Conservation (phyloP, 441 rosid species). For the Populus hybrid region DNA sequence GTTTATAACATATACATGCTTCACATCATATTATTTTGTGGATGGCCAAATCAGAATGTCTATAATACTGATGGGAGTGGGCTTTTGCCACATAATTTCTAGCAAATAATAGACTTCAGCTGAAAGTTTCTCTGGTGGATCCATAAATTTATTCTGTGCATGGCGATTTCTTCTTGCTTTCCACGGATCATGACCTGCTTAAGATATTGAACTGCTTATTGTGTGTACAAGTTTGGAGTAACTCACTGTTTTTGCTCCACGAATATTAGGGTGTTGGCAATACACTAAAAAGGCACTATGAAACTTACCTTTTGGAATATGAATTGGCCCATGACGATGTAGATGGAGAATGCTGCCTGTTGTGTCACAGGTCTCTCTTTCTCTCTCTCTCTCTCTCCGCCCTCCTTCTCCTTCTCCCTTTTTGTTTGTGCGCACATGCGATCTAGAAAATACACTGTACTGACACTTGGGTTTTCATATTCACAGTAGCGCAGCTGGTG, state of each 20-base stretch:
- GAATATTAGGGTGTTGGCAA: slow-evolving; percentile 88
- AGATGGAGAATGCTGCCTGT: slow-evolving; percentile 96
- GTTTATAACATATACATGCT: background rate
- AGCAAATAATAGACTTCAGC: background rate
- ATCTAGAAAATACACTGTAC: background rate
- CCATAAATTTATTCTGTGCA: background rate
- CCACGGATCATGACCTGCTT: background rate
- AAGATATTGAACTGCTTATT: background rate
- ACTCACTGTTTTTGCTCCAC: background rate
- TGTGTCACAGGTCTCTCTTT: slow-evolving; percentile 77
- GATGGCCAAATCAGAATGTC: background rate
- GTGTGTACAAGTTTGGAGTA: background rate
- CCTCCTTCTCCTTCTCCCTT: background rate
- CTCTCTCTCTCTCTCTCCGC: slow-evolving; percentile 13
- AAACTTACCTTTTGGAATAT: slow-evolving; percentile 91
- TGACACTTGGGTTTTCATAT: background rate
- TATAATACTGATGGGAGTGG: background rate
- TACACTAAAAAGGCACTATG: slow-evolving; percentile 93
- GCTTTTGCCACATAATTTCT: background rate
- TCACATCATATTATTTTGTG: background rate
- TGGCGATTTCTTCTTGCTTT: background rate
- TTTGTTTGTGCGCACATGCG: no score
- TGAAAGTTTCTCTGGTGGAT: background rate
- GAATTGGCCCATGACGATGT: slow-evolving; percentile 99
- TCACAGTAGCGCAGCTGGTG: slow-evolving; percentile 99